Conservation (phyloP, 495 filamentous ascomycete genomes). For the Xylaria longipes region DNA sequence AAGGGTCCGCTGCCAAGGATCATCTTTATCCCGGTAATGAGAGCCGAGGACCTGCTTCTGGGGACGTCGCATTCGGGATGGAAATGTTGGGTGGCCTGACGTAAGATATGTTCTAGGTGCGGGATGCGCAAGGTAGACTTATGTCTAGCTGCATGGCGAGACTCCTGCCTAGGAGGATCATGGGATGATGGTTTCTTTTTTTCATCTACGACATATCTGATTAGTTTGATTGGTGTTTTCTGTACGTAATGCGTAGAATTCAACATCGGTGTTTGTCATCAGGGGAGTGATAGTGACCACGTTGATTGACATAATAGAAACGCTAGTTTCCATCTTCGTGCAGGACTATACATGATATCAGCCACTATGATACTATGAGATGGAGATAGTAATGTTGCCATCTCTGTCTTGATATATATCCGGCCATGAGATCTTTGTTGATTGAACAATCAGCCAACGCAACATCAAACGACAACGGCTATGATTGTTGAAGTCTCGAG, state of each 20-base stretch:
- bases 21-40: neutral
- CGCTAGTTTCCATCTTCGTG: neutral
- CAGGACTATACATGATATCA: neutral
- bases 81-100: constrained; percentile 3
- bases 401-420: neutral
- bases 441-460: neutral
- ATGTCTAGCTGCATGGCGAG: neutral
- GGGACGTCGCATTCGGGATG: neutral
- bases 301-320: neutral
- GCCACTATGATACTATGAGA: neutral
- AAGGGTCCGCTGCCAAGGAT: neutral
- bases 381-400: neutral
- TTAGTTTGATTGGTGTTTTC: neutral
- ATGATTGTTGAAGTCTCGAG: neutral
- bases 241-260: neutral
- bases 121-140: neutral
- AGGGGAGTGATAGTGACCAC: neutral
- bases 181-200: neutral
- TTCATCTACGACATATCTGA: neutral
- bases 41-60: neutral
- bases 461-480: neutral
- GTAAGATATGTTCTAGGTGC: neutral
- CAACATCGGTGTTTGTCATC: neutral
- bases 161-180: neutral
- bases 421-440: neutral